These are phyloP conservation scores for Aspergillus versicolor DNA, from an alignment of 2,329 filamentous ascomycete genomes.

Conservation along the genomic window DNA sequence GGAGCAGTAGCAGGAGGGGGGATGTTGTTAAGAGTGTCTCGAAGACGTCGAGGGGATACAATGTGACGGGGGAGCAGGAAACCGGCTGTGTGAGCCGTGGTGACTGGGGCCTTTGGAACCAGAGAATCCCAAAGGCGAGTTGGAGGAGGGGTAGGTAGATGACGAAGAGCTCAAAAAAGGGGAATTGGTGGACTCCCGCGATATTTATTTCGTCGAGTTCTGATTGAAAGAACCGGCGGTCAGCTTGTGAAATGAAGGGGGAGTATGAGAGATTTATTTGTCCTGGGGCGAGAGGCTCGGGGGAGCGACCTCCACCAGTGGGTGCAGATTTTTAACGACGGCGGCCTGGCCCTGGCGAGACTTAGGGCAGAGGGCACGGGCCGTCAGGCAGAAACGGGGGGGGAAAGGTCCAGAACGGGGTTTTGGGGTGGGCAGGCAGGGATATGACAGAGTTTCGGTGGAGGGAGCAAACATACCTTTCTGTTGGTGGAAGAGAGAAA, in stretches of 20 bases:
- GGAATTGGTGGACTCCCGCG: conserved; percentile 15
- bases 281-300: conserved; percentile 2
- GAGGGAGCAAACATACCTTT: conserved; percentile 10
- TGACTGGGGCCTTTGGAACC: conserved; percentile 40
- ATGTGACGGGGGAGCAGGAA: conserved; percentile 38
- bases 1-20: conserved; percentile 41
- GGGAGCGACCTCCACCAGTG: conserved; percentile 12
- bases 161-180: conserved; percentile 9
- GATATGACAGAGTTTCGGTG: conserved; percentile 2
- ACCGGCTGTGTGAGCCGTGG: conserved; percentile 40
- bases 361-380: conserved; percentile 28
- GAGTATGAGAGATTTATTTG: conserved; percentile 19
- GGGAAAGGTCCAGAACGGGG: background rate
- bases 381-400: conserved; percentile 16
- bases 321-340: conserved; percentile 22
- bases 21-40: conserved; percentile 49
- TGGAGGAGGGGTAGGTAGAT: conserved; percentile 11
- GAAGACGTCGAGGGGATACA: conserved; percentile 44
- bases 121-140: conserved; percentile 38
- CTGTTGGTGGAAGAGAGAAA: background rate
- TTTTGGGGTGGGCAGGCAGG: background rate
- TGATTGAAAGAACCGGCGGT: conserved; percentile 14
- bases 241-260: conserved; percentile 8
- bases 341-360: conserved; percentile 10
- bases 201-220: conserved; percentile 12